A percentile compares a stretch with the other conserved stretches of the same genome.
These are phyloP conservation scores for Metschnikowia vanudenii DNA, from an alignment of 805 yeast genomes.

Conservation along the genomic window DNA sequence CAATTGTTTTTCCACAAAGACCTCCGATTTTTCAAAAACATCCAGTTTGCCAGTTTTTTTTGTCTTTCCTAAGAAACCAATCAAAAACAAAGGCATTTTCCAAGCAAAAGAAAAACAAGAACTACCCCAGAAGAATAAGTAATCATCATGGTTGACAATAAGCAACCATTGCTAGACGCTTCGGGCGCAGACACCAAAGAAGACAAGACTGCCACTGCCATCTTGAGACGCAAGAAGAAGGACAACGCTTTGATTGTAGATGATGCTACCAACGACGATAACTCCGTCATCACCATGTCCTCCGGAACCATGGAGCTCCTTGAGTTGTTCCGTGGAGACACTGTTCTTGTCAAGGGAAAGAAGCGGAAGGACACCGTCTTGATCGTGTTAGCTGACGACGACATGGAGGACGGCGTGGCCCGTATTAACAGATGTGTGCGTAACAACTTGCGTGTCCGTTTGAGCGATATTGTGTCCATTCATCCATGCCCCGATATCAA, in stretches of 20 bases:
- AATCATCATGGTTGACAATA: constrained; percentile 21
- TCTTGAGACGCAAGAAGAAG: constrained; percentile 95
- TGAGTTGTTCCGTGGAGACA: constrained; percentile 96
- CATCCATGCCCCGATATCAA: constrained; percentile 98
- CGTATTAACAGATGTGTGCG: constrained; percentile 94
- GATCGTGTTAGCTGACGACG: constrained; percentile 94
- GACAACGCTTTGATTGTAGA: constrained; percentile 93
- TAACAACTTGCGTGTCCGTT: constrained; percentile 87
- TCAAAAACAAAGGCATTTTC: too few relatives aligned
- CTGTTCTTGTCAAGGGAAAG: constrained; percentile 95
- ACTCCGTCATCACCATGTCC: constrained; percentile 92
- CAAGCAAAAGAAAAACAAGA: too few relatives aligned
- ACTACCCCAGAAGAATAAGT: too few relatives aligned
- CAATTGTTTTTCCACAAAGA: constrained; percentile 1
- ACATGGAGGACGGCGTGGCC: constrained; percentile 92
- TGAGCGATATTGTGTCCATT: constrained; percentile 87
- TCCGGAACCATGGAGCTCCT: constrained; percentile 92
- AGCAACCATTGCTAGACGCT: constrained; percentile 48
- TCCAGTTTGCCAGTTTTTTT: too few relatives aligned
- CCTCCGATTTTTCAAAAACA: background rate
- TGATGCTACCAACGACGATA: constrained; percentile 96
- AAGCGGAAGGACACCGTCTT: constrained; percentile 96
- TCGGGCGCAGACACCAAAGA: constrained; percentile 63
- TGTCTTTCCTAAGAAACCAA: too few relatives aligned
- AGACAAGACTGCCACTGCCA: constrained; percentile 90